phyloP scores from a whole-genome alignment of 805 yeast species.

The Kazachstania bromeliacearum region DNA sequence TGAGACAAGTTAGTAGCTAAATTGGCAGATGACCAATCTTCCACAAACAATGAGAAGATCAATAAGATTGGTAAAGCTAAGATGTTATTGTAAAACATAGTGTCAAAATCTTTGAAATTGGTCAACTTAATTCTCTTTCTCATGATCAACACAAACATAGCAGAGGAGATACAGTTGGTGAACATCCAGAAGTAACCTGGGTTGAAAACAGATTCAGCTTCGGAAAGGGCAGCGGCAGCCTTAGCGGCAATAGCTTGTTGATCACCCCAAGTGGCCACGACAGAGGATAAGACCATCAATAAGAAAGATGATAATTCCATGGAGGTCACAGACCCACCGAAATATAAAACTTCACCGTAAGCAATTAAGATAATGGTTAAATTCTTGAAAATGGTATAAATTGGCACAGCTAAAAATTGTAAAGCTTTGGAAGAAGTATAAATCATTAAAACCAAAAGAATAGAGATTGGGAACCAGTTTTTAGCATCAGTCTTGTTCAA shows the following conservation, averaged over 20 bases:
- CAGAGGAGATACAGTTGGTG: conserved; percentile 86
- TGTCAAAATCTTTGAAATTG: conserved; percentile 92
- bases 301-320: conserved; percentile 84
- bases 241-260: conserved; percentile 28
- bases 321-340: conserved; percentile 83
- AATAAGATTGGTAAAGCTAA: conserved; percentile 85
- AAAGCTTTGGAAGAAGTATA: conserved; percentile 94
- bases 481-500: conserved; percentile 81
- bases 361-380: conserved; percentile 94
- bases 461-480: conserved; percentile 92
- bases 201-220: conserved; percentile 34
- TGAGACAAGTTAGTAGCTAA: conserved; percentile 66
- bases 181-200: conserved; percentile 97
- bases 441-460: conserved; percentile 84
- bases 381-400: conserved; percentile 95
- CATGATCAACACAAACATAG: conserved; percentile 87
- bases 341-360: conserved; percentile 96
- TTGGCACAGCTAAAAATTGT: conserved; percentile 85
- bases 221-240: conserved; percentile 17
- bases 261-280: conserved; percentile 91
- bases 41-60: conserved; percentile 63
- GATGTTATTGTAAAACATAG: conserved; percentile 96
- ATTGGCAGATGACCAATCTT: conserved; percentile 88
- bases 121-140: conserved; percentile 97
- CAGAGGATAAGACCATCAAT: conserved; percentile 91